Base-by-base conservation (phyloP, 805 yeast species). In the Cyberlindnera subsufficiens region DNA sequence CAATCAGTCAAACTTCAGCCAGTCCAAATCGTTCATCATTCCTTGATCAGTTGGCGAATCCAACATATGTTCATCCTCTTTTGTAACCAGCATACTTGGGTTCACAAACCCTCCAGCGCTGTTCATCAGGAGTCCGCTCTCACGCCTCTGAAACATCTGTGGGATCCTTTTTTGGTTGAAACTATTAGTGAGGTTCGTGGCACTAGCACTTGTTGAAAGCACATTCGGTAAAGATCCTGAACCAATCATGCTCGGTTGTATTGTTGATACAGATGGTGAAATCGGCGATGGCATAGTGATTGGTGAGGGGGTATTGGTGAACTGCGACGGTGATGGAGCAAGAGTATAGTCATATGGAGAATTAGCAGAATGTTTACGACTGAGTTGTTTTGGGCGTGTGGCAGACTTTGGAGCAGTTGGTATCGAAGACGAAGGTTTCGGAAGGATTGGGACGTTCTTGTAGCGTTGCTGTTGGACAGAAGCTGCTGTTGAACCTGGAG, bases 151-250 rank as follows among this genome's bases (percentile, higher is more conserved):
- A 37, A 53, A 58, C 30, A 44, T 46, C 32, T 51, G 60, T 30
- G 62, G 62, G 6, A 58, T 55, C 32, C 62, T 45, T 42, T 58
- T 58, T 17, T 55, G 56, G 40, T 54, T 58, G 42, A 58, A 56
- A 1, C 53, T 46, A 25, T 55, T 53, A 9, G 59, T 53, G 20
- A 57, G 32, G 33, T 55, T 57, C 7, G 51, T 50, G 2, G 61
- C 49, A 11, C 53, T 47, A 2, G 61, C 49, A 27, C 48, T 49
- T n/a, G 43, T 38, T 13, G 40, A 38, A 19, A 43, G 18, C 17
- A 33, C 38, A 41, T 43, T 47, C 5, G 58, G 56, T 3, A 55
- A 30, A 4, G 61, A 56, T 11, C 48, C 50, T 2, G 53, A 22
- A 2, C 39, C 37, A 14, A 40, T 29, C 3, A 30, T 17, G n/a